Base-by-base conservation (phyloP, 768 basidiomycete species). In the Leccinum aurantiacum region DNA sequence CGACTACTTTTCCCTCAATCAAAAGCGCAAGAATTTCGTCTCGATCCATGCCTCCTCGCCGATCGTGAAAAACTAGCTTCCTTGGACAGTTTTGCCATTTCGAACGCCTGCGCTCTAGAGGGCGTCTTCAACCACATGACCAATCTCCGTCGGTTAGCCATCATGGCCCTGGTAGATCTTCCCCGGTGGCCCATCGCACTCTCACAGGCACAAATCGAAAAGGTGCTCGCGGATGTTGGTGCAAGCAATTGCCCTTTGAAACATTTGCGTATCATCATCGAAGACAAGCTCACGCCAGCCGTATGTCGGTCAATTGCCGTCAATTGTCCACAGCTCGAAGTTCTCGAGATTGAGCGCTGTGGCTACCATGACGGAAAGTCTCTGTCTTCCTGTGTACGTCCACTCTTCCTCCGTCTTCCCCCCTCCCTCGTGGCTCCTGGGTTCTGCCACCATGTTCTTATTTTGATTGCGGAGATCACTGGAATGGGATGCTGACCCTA, bases 311-410 rank as follows among this genome's bases (percentile, higher is more conserved):
- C 61, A 47, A 74, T 75, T n/a, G 25, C 75, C 37, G 55, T 61
- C 37, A 63, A 71, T 29, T 71, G 72, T 24, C 75, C 75, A 15
- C 68, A 68, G 37, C 60, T 75, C 19, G 75, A 75, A 62, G 44
- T 64, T 29, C 70, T 75, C 53, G 74, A 75, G 46, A 75, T 75
- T 6, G 74, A 75, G 57, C 69, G 72, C 51, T 75, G 74, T 57
- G 74, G 74, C 4, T 75, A 75, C 67, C 74, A 75, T 61, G 74
- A 75, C 62, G 74, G 74, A 49, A 76, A 75, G 64, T 70, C 75
- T 13, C 65, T 74, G 57, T 73, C 72, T 65, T 69, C 69, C 53
- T 69, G 60, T 72, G 74, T 75, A 69, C 61, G 74, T 74, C 60
- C 70, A 38, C 65, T 53, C 58, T 66, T 63, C 33, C 47, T 59